phyloP scores from a whole-genome alignment of 495 filamentous ascomycete species.

The Penicillium nucicola region DNA sequence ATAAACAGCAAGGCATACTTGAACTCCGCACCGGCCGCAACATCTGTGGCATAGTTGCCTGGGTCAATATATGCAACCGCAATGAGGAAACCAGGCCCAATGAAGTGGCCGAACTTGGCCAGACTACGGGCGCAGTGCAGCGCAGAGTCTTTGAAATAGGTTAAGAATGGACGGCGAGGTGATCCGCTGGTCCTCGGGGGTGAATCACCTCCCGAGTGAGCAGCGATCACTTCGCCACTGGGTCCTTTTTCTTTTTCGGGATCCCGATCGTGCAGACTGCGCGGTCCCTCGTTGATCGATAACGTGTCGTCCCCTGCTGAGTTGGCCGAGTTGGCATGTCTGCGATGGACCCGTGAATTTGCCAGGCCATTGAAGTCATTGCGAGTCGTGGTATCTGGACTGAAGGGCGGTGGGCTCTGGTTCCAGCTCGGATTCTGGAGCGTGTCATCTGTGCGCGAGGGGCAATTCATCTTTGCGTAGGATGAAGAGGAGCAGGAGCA shows the following conservation, averaged over 20 bases:
- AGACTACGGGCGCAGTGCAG: conserved; percentile 32
- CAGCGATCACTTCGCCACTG: conserved; percentile 34
- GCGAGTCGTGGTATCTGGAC: conserved; percentile 57
- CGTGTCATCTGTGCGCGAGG: conserved; percentile 59
- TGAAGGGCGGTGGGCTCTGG: conserved; percentile 55
- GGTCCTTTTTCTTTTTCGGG: conserved; percentile 24
- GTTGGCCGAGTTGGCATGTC: conserved; percentile 25
- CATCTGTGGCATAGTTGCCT: conserved; percentile 83
- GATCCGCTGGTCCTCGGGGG: conserved; percentile 36
- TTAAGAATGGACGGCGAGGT: conserved; percentile 36
- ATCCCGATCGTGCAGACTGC: conserved; percentile 21
- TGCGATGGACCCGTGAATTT: conserved; percentile 38
- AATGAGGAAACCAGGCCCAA: conserved; percentile 85
- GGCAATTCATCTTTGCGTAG: conserved; percentile 55
- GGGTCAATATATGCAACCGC: conserved; percentile 80
- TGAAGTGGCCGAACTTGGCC: conserved; percentile 67
- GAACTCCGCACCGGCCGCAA: conserved; percentile 65
- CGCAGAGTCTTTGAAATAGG: conserved; percentile 14
- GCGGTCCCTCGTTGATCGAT: conserved; percentile 21
- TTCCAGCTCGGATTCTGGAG: conserved; percentile 54
- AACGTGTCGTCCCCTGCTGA: conserved; percentile 22
- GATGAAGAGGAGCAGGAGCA: background rate
- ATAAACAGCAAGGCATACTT: conserved; percentile 73
- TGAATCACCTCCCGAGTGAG: conserved; percentile 28
- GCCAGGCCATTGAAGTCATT: conserved; percentile 60